Evolutionary conservation across 2,329 filamentous ascomycete genomes (phyloP).

Genomic region (Dryadomyces quercus-mongolicae): DNA sequence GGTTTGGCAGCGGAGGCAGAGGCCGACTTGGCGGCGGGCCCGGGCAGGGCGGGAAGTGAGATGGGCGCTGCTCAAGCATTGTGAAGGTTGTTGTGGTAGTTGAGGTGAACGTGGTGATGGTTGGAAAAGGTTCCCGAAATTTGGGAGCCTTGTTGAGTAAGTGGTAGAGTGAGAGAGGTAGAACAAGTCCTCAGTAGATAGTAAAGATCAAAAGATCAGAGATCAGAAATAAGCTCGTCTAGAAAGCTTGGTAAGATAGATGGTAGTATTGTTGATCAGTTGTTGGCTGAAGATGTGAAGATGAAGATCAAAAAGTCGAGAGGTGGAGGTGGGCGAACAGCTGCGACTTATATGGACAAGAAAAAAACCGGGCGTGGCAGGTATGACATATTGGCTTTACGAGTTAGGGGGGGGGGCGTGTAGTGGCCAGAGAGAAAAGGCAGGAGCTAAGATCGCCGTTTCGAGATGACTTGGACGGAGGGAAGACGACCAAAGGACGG

Average conservation of each 20-base stretch:
- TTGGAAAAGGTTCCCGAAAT: neutral
- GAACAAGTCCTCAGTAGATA: no score
- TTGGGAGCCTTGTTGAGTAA: neutral
- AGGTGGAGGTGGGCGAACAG: conserved; percentile 1
- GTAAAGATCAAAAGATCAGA: neutral
- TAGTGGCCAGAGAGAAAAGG: neutral
- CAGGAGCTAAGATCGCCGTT: conserved; percentile 10
- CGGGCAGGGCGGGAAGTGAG: conserved; percentile 55
- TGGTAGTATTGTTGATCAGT: neutral
- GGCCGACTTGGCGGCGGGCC: conserved; percentile 53
- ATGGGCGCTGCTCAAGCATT: conserved; percentile 41
- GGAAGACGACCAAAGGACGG: neutral
- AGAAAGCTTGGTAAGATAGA: neutral
- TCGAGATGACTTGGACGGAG: conserved; percentile 9
- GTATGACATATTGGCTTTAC: neutral
- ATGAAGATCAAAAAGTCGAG: neutral
- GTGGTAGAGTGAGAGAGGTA: no score
- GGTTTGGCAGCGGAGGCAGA: conserved; percentile 53
- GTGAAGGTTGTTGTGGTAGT: conserved; percentile 7
- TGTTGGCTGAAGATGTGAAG: neutral
- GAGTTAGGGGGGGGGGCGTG: neutral
- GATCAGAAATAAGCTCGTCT: neutral
- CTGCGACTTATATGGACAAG: conserved; percentile 9
- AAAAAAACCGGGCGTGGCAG: conserved; percentile 1
- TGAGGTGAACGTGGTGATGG: neutral